Base-by-base conservation (phyloP, 75 land plant genomes). In the Pinus tabuliformis region DNA sequence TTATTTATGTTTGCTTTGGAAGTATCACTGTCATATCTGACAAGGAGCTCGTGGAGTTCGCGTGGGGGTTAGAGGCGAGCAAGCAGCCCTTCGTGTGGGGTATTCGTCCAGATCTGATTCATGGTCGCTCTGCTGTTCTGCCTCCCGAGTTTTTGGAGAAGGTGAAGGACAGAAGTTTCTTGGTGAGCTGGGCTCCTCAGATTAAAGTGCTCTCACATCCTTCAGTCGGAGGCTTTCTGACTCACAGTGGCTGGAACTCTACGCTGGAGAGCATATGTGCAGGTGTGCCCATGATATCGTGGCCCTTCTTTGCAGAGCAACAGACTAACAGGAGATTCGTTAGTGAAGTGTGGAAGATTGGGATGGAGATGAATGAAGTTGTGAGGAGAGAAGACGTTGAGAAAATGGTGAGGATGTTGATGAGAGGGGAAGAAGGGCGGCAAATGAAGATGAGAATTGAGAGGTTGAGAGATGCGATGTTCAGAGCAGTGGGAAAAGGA, bases 211-310 rank as follows among this genome's bases (percentile, higher is more conserved):
- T 95, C 1, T 72, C 78, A 12, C 93, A 95, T 72, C 73, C 75
- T 14, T 71, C 95, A 8, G 66, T 84, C 17, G 90, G 89, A 21
- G 88, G 79, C 6, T 90, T 93, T 74, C 78, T 93, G 42, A 88
- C 89, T 0, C 95, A 93, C 74, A 88, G 92, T 76, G 98, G 98
- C 7, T 92, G 93, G 95, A 95, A 95, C 83, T 93, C 93, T 36
- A 78, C 71, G 2, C 8, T 93, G 64, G 96, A 93, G 83, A 84
- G 79, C 30, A 58, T 88, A 3, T 59, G 62, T 45, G 78, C 83
- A 1, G 93, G 91, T 1, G 78, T 89, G 77, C 91, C 91, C 36
- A 81, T 91, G 88, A 79, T 86, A 36, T 85, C 91, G 0, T 88
- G 91, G 93, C 93, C 96, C 2, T 42, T 82, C 36, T 80, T 77